Base-by-base conservation (phyloP, 352 stramenopile species). In the Globisporangium perplexum region DNA sequence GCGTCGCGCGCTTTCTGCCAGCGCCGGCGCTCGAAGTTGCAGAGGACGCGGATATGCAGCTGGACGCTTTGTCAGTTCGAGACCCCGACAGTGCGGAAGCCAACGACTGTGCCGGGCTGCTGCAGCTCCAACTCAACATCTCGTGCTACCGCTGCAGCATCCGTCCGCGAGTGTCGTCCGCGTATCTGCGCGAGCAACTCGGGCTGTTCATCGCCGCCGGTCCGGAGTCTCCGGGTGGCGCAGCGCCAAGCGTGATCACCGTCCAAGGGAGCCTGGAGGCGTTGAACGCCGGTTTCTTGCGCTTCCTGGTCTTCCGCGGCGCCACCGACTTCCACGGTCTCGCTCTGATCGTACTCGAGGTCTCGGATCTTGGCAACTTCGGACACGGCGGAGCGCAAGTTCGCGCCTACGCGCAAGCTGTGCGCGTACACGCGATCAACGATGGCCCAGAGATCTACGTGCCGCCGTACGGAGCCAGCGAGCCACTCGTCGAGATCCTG, bases 351-450 rank as follows among this genome's bases (percentile, higher is more conserved):
- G 23, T 83, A 26, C 39, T 87, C 11, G 46, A 63, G n/a, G 49
- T 78, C 53, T 72, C 63, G 2, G 71, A 76, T 42, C 57, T 78
- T 35, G 69, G 69, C 20, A 70, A 72, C 26, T 74, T 65, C 52
- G 71, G 71, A 57, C 28, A 52, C 55, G 17, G 56, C 53, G 18
- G 54, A 59, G 2, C 53, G 53, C n/a, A 62, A 54, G 33, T 48
- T 26, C 41, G 57, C 20, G 33, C 59, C 3, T 86, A 74, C 45
- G 69, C 63, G 14, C 63, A 77, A 28, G 53, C 57, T 18, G 65
- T 86, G 42, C 46, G 62, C 24, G 63, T 86, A 10, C 65, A 66
- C 42, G 23, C 57, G 22, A 48, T 71, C 3, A 75, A 77, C 46
- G 61, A 75, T 36, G 62, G 59, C 2, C 71, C 74, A 39, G 50